Evolutionary conservation across 2,329 filamentous ascomycete species (phyloP), one percentile per base, ranked within the genome.

Genomic region (Penicillium palitans): DNA sequence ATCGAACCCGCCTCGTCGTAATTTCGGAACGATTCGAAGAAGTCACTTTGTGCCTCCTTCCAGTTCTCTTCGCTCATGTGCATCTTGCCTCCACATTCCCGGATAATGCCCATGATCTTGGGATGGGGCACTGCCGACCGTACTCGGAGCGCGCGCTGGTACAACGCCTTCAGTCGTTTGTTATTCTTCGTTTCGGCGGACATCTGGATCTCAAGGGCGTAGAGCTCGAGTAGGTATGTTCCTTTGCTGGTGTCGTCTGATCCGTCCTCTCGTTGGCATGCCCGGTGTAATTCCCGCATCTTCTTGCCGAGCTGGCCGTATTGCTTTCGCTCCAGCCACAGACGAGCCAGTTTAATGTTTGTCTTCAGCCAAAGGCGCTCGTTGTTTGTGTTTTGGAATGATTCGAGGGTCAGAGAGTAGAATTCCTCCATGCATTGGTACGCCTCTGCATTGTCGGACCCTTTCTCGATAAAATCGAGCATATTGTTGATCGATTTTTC

Each of bases 21-120:
- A 79, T 97, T 98, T 57, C 93, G 90, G 81, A 99, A 99, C 1
- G 93, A 96, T 75, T 99, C 95, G 76, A 97, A 97, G 77, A 99
- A 99, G 79, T 98, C 95, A 68, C 88, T 93, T 77, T 98, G 93
- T 1, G 95, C 95, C 70, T 93, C 91, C 74, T 95, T 91, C 95
- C 95, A 99, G 74, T 98, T 98, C 79, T 98, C 95, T 81, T 99
- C 95, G 75, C 90, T 95, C 95, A 99, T 98, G 80, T 98, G 93
- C 95, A 99, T 99, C 82, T 99, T 99, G 68, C 95, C 95, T 70
- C 95, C 95, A 74, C 95, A 99, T 79, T 99, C 95, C 55, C 93
- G 89, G 72, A 99, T 99, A 74, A 99, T 93, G 52, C 95, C 95
- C 91, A 98, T 97, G 74, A 99, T 96, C 79, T 96, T 96, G 59